Conservation (phyloP, 2,329 filamentous ascomycete species). For the Sarocladiaceae sp. region DNA sequence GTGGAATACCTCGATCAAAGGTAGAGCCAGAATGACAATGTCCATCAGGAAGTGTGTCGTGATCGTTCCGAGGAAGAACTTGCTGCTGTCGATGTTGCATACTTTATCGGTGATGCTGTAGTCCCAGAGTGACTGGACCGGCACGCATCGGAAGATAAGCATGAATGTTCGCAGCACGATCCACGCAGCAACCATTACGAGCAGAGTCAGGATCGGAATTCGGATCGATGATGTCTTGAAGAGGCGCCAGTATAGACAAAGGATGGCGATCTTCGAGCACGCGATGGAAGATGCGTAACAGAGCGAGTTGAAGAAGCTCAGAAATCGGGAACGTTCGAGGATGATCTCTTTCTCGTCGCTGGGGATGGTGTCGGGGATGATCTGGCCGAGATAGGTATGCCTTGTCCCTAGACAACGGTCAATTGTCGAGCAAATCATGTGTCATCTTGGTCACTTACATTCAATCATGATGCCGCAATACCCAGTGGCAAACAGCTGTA, state of each 20-base stretch:
- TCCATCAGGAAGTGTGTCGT: conserved; percentile 27
- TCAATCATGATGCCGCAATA: conserved; percentile 4
- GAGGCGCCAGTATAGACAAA: conserved; percentile 25
- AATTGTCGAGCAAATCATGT: background rate
- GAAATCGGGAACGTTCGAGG: conserved; percentile 5
- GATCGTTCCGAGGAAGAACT: conserved; percentile 27
- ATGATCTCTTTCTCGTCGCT: conserved; percentile 1
- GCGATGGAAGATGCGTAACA: conserved; percentile 19
- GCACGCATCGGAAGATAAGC: conserved; percentile 27
- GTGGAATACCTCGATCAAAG: conserved; percentile 23
- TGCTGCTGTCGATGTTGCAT: conserved; percentile 25
- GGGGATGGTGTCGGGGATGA: conserved; percentile 5
- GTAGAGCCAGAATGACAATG: conserved; percentile 25
- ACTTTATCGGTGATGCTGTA: conserved; percentile 18
- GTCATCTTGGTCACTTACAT: background rate
- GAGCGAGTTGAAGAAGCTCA: conserved; percentile 8
- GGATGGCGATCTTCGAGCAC: conserved; percentile 24
- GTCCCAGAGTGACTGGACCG: conserved; percentile 28
- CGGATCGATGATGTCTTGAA: conserved; percentile 24
- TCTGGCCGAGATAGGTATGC: background rate
- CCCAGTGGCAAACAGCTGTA: background rate
- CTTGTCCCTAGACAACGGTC: background rate
- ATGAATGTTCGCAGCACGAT: conserved; percentile 25
- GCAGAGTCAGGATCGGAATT: conserved; percentile 22
- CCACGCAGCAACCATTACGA: conserved; percentile 20